Base-by-base conservation (phyloP, 1,284 basidiomycete genomes). In the Takashimella tepidaria region DNA sequence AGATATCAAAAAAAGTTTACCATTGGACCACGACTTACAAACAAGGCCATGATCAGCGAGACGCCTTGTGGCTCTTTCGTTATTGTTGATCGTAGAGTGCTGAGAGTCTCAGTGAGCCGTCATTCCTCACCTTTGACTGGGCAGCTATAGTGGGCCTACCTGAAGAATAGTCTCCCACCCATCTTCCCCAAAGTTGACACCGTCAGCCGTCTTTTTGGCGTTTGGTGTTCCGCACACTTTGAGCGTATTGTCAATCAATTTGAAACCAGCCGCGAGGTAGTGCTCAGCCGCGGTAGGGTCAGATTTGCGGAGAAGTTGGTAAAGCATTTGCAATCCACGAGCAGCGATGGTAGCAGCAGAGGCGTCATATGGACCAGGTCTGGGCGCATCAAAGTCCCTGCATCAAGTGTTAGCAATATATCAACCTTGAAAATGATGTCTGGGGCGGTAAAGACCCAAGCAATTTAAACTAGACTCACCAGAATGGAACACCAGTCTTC, bases 351-450 rank as follows among this genome's bases (percentile, higher is more conserved):
- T 58, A 0, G 42, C 66, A 2, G 70, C 70, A 11, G 69, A 69
- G 4, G 70, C 61, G 46, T 72, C 70, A 52, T 67, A 70, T 16
- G 63, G 57, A 41, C 60, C 59, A 2, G 70, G 68, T 24, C 61
- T 59, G 21, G 70, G 70, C 3, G 68, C 68, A 26, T 60, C 45
- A 49, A 69, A 70, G 58, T 73, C 70, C 68, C 68, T 70, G 47
- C 40, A 22, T 10, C 1, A 23, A 23, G 12, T 40, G 26, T 46
- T 16, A 51, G 50, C 5, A 11, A 24, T 3, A 44, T 44, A 19
- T 8, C 19, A 44, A 19, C 8, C 11, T 11, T 16, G 41, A 40
- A 20, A 20, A 26, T 22, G 31, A 27, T 4, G n/a, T 3, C 41
- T 10, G 22, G 41, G 42, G 37, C 21, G 5, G 12, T 12, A 11